Conservation (phyloP, 805 yeast species). For the Kluyveromyces nonfermentans region DNA sequence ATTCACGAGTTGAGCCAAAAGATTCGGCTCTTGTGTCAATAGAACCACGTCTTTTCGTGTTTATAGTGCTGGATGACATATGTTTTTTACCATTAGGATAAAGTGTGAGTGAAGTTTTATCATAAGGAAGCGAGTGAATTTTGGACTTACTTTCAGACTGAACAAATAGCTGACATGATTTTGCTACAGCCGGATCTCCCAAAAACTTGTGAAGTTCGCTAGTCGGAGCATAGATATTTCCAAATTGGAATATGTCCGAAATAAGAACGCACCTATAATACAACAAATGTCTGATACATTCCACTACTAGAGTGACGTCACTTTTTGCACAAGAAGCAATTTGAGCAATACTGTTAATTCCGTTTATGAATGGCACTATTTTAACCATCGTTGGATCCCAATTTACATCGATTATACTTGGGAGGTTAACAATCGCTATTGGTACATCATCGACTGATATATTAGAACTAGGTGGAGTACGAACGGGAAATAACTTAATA, state of each 20-base stretch:
- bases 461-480: constrained; percentile 70
- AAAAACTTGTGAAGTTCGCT: constrained; percentile 63
- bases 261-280: constrained; percentile 81
- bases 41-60: constrained; percentile 5
- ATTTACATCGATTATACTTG: constrained; percentile 67
- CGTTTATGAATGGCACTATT: constrained; percentile 78
- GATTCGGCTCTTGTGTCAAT: constrained; percentile 5
- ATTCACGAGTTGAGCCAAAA: neutral
- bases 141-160: constrained; percentile 33
- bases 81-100: constrained; percentile 1
- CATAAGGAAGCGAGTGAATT: constrained; percentile 27
- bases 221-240: constrained; percentile 83
- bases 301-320: constrained; percentile 66
- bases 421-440: constrained; percentile 70
- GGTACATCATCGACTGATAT: constrained; percentile 84
- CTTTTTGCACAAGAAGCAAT: constrained; percentile 77
- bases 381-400: constrained; percentile 98
- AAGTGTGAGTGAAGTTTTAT: constrained; percentile 2
- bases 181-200: constrained; percentile 53
- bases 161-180: constrained; percentile 81
- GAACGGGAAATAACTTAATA: constrained; percentile 86
- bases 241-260: constrained; percentile 81
- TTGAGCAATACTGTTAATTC: constrained; percentile 69
- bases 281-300: constrained; percentile 83
- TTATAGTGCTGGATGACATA: constrained; percentile 1